These are phyloP conservation scores for Rosa rugosa DNA, from an alignment of 306 rosid species.

Conservation along the genomic window DNA sequence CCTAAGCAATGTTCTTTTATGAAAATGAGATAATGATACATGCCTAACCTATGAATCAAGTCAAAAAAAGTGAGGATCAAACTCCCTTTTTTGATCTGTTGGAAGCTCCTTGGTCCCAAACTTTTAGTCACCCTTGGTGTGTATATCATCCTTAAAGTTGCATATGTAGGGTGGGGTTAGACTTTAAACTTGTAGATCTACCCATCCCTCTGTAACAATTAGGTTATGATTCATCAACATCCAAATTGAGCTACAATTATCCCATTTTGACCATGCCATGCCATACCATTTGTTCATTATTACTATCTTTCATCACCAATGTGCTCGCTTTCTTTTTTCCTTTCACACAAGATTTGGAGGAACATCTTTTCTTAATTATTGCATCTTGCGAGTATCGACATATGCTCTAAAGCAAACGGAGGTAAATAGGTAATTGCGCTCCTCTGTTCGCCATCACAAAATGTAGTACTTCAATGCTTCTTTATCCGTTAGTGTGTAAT, in stretches of 20 bases:
- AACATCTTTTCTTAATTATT: background rate
- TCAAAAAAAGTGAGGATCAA: background rate
- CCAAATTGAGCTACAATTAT: background rate
- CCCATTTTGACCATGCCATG: background rate
- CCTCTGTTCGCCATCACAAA: background rate
- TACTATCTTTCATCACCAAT: background rate
- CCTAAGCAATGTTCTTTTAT: background rate
- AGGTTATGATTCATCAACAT: background rate
- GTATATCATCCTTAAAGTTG: background rate
- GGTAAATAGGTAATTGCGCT: background rate
- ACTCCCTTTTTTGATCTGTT: background rate
- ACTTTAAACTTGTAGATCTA: conserved; percentile 1
- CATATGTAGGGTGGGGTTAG: conserved; percentile 7
- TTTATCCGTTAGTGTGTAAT: background rate
- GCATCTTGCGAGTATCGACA: background rate
- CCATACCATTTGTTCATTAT: background rate
- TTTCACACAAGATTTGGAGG: background rate
- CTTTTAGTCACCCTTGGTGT: background rate
- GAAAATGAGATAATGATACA: background rate
- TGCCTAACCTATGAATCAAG: conserved; percentile 10
- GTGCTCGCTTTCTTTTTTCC: background rate
- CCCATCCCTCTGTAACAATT: background rate
- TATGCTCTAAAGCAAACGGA: background rate
- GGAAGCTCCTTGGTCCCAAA: background rate
- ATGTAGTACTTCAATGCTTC: background rate